phyloP scores from a whole-genome alignment of 169 alveolate genomes.

The Cryptosporidium ryanae region DNA sequence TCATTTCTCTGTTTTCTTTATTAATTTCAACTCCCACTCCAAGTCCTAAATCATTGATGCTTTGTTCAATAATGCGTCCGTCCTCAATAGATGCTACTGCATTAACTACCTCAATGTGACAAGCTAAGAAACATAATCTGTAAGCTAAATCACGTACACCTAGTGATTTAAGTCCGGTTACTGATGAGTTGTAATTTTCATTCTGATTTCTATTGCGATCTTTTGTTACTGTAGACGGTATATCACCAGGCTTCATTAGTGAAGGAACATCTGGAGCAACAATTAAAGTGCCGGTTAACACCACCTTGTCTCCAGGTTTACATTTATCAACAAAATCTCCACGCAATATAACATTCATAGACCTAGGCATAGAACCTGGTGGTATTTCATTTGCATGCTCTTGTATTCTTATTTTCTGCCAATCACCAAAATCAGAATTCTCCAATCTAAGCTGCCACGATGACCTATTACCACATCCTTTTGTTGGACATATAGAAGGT shows the following conservation, averaged over 20 bases:
- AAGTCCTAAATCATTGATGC: neutral
- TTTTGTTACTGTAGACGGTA: conserved; percentile 80
- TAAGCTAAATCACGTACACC: conserved; percentile 94
- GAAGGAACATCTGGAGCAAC: conserved; percentile 97
- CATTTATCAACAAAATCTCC: conserved; percentile 93
- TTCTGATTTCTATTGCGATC: conserved; percentile 79
- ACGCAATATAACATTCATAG: conserved; percentile 93
- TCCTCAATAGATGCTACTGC: conserved; percentile 66
- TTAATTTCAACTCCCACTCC: conserved; percentile 77
- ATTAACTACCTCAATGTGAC: conserved; percentile 69
- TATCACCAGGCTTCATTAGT: conserved; percentile 95
- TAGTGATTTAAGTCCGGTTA: conserved; percentile 92
- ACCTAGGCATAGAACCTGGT: conserved; percentile 97
- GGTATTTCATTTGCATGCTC: conserved; percentile 95
- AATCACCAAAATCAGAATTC: conserved; percentile 91
- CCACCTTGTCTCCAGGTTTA: conserved; percentile 97
- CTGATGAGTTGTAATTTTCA: conserved; percentile 58
- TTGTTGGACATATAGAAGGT: conserved; percentile 83
- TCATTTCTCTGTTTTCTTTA: conserved; percentile 47
- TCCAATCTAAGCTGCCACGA: conserved; percentile 90
- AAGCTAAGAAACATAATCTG: conserved; percentile 91
- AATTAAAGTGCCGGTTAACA: conserved; percentile 92
- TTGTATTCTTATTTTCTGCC: conserved; percentile 95
- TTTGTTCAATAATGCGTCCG: conserved; percentile 61
- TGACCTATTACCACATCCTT: conserved; percentile 75